A percentile compares a stretch with the other conserved stretches of the same genome.
These are phyloP conservation scores for Paralagenidium karlingii DNA, from an alignment of 352 stramenopile species.

Conservation along the genomic window DNA sequence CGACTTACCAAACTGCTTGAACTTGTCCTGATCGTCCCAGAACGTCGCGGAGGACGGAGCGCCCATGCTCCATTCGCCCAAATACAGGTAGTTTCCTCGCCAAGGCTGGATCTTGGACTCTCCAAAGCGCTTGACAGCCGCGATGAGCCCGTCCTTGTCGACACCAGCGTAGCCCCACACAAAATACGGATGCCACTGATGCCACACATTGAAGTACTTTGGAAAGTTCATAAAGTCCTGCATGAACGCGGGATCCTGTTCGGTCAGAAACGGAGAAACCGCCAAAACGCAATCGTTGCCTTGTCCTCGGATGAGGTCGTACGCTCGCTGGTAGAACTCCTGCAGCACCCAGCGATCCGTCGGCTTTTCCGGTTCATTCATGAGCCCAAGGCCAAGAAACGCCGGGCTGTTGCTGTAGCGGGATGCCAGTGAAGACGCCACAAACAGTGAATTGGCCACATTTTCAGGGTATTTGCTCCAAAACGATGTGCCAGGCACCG, in stretches of 20 bases:
- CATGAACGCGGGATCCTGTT: constrained; percentile 21
- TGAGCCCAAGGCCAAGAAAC: constrained; percentile 54
- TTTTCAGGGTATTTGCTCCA: constrained; percentile 1
- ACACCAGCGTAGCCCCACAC: constrained; percentile 2
- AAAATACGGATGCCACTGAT: constrained; percentile 25
- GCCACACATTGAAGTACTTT: constrained; percentile 19
- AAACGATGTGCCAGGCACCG: neutral
- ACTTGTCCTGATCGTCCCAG: constrained; percentile 31
- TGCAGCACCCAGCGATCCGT: constrained; percentile 24
- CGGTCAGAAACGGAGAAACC: constrained; percentile 26
- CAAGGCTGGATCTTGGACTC: constrained; percentile 12
- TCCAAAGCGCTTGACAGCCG: neutral
- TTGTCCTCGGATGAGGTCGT: constrained; percentile 33
- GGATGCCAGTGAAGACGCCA: constrained; percentile 25
- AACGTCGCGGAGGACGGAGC: constrained; percentile 14
- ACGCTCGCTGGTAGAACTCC: constrained; percentile 37
- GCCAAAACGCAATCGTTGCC: constrained; percentile 48
- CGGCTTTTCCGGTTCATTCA: constrained; percentile 65
- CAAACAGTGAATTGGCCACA: constrained; percentile 21
- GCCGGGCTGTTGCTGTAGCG: constrained; percentile 22
- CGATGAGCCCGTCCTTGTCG: constrained; percentile 3
- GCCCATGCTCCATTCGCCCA: constrained; percentile 9
- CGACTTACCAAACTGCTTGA: constrained; percentile 37
- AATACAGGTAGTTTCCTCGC: constrained; percentile 11
- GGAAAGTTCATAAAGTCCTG: constrained; percentile 26